A percentile compares a stretch with the other conserved stretches of the same genome.
Conservation (phyloP, 441 rosid species). For the Bocquillonia castaneifolia region DNA sequence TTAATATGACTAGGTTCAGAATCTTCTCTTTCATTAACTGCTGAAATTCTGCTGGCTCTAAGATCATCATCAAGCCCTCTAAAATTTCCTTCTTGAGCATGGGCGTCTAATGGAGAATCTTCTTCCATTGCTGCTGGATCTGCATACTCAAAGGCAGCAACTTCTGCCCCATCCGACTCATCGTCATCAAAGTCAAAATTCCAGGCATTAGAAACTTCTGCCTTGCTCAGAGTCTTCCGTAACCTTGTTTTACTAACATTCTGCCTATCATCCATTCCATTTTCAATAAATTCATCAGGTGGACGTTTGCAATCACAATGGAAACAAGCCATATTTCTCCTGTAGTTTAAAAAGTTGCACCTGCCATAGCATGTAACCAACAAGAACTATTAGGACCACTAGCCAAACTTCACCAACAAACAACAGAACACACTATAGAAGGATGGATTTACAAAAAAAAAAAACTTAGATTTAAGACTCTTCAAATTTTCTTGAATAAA, state of each 20-base stretch:
- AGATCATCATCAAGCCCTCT: conserved; percentile 41
- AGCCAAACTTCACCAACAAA: conserved; percentile 2
- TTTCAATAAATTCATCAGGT: conserved; percentile 59
- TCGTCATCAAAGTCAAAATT: conserved; percentile 93
- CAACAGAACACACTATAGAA: neutral
- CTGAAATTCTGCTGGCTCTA: conserved; percentile 27
- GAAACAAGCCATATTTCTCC: conserved; percentile 85
- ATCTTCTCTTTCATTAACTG: conserved; percentile 35
- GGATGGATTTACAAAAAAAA: neutral
- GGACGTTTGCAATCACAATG: conserved; percentile 98
- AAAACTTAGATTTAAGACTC: neutral
- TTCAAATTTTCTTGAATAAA: neutral
- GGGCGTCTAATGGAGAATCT: conserved; percentile 26
- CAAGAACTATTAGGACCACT: conserved; percentile 7
- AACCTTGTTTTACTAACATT: conserved; percentile 35
- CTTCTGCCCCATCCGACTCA: conserved; percentile 97
- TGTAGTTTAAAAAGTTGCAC: conserved; percentile 90
- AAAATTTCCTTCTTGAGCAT: conserved; percentile 32
- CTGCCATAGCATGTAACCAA: conserved; percentile 43
- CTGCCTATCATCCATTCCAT: conserved; percentile 48
- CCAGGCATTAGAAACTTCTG: conserved; percentile 84
- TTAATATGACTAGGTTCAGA: conserved; percentile 36
- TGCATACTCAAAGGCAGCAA: conserved; percentile 83
- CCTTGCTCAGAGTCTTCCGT: conserved; percentile 40
- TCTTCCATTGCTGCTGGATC: conserved; percentile 46